Evolutionary conservation across 768 basidiomycete species (phyloP), one percentile per base, ranked within the genome.

Genomic region (Gyrodon lividus): DNA sequence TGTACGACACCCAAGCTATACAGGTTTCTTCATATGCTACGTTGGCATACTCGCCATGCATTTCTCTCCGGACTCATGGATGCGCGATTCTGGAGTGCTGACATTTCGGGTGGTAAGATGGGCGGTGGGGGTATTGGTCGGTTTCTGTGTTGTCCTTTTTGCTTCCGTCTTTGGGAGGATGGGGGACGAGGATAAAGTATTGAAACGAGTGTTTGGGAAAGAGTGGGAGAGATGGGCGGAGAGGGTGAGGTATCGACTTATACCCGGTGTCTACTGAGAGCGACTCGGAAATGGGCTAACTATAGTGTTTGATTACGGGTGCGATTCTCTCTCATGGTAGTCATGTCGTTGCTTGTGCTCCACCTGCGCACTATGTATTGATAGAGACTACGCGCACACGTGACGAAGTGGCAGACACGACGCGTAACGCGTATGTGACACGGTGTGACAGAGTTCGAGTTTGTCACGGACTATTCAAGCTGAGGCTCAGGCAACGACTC

Each of bases 1-100:
- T 20, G 77, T 78, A 8, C 68, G 80, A 51, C 80, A 82, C 53
- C 80, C 80, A 2, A 73, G 74, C n/a, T 81, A 81, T 55, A 63
- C 70, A 2, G 77, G 74, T 4, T 23, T 23, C 1, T 55, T 75
- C 10, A 48, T 80, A 8, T 50, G 70, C 34, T 67, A 69, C 10
- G 56, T 73, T 10, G 20, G 14, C n/a, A 20, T 31, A 5, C 7
- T 43, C 8, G 19, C 6, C n/a, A 31, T 50, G 33, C 34, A 50
- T 30, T 20, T 31, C 10, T 20, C 34, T 34, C 43, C 40, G 75
- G 76, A 77, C 8, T 79, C 78, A 13, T 80, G 75, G 76, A 60
- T 71, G 16, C 62, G 69, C 35, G 75, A 76, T 50, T 76, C 73
- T 58, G 76, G 74, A 13, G 60, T 70, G 6, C 56, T 78, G 10